Conservation (phyloP, 139 green algal species). For the Trebouxia sp. region DNA sequence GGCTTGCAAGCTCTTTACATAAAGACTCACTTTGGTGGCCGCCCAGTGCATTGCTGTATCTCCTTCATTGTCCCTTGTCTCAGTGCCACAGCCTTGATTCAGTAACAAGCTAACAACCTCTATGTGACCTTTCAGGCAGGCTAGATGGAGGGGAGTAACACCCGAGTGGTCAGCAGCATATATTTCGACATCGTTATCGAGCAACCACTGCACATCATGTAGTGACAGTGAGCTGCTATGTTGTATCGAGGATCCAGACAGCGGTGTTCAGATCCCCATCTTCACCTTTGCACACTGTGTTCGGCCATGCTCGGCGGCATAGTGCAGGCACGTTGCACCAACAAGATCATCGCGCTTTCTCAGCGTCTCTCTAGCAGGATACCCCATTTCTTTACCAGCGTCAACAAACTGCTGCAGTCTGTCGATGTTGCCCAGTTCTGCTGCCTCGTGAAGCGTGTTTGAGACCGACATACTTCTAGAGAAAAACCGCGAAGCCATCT, state of each 20-base stretch:
- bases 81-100: constrained; percentile 22
- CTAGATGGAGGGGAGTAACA: constrained; percentile 13
- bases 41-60: constrained; percentile 30
- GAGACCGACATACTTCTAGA: not conserved
- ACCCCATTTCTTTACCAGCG: constrained; percentile 29
- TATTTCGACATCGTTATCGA: constrained; percentile 11
- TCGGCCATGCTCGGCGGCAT: constrained; percentile 19
- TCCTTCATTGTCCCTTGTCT: constrained; percentile 20
- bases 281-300: not conserved
- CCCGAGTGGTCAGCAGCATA: not conserved
- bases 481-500: not conserved
- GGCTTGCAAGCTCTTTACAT: not conserved
- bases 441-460: constrained; percentile 11
- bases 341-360: constrained; percentile 5
- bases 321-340: constrained; percentile 13
- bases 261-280: not conserved
- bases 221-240: not conserved
- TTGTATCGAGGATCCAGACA: not conserved
- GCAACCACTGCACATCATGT: constrained; percentile 3
- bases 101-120: not conserved
- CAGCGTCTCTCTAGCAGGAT: constrained; percentile 26
- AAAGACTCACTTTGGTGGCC: not conserved
- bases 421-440: constrained; percentile 35
- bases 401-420: constrained; percentile 33
- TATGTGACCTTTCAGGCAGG: constrained; percentile 14